Percentiles rank a stretch among this genome's conserved stretches.
These are phyloP conservation scores for Somion occarium DNA, from an alignment of 1,284 basidiomycete genomes.

Conservation along the genomic window DNA sequence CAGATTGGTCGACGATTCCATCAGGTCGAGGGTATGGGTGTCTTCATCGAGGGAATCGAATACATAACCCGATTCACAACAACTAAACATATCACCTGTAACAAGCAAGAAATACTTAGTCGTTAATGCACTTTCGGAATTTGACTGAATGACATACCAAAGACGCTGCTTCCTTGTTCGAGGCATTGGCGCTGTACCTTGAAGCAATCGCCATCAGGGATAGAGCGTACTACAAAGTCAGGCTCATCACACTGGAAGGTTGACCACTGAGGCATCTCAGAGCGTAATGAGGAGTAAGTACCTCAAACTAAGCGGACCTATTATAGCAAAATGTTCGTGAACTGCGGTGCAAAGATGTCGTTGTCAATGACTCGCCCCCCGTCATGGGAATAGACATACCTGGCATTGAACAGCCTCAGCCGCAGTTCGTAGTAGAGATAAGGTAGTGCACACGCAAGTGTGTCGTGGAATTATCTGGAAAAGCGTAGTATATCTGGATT, in stretches of 20 bases:
- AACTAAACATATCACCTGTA: conserved; percentile 59
- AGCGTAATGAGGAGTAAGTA: background rate
- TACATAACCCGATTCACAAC: conserved; percentile 35
- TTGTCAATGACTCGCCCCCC: background rate
- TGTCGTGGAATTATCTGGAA: background rate
- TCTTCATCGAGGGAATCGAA: conserved; percentile 16
- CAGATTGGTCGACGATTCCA: conserved; percentile 44
- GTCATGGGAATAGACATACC: conserved; percentile 1
- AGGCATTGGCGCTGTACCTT: conserved; percentile 43
- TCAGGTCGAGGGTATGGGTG: conserved; percentile 40
- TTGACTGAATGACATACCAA: conserved; percentile 37
- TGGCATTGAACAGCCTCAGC: background rate
- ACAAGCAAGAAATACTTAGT: conserved; percentile 7
- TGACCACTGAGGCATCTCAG: background rate
- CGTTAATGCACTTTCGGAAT: background rate
- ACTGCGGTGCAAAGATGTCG: too few species aligned
- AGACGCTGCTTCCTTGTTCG: conserved; percentile 46
- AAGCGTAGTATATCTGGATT: background rate
- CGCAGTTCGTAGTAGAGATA: background rate
- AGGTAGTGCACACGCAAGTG: background rate
- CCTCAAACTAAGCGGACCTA: background rate
- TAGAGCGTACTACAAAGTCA: conserved; percentile 49
- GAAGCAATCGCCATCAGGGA: conserved; percentile 43
- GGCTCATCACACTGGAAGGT: conserved; percentile 37
- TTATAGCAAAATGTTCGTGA: too few species aligned